Base-by-base conservation (phyloP, 495 filamentous ascomycete species). In the Lophiotrema nucula region DNA sequence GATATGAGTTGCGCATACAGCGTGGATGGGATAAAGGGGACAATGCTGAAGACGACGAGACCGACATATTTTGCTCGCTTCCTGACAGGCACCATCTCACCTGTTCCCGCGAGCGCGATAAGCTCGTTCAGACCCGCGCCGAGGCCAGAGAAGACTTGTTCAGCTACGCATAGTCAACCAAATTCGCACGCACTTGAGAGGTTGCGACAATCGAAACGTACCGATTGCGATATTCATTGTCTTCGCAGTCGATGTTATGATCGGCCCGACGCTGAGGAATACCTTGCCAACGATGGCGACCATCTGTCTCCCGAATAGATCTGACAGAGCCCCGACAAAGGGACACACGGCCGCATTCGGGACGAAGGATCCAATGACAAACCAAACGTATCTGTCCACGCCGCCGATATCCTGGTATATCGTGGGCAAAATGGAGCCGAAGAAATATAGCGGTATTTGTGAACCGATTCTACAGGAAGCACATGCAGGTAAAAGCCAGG, bases 281-380 rank as follows among this genome's bases (percentile, higher is more conserved):
- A 68, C 39, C 11, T 78, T 79, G 1, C 87, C 87, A n/a, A 79
- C 66, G 39, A 89, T 74, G 23, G 86, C 86, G 22, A 89, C 83
- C 63, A 79, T 87, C 54, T 87, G 81, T 58, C 87, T 82, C 31
- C 87, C 87, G 47, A 86, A 70, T 8, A 89, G 70, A 74, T 90
- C 87, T 5, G 86, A 88, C 0, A 90, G 64, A n/a, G 81, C 82
- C 8, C 86, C 86, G 19, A 88, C 85, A 56, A 90, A 88, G 6
- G 87, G 86, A 53, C 85, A 87, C 10, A 88, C 78, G 44, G 80
- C 84, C 3, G 85, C 85, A 1, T 88, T 78, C 35, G 83, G 77
- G 4, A 90, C 79, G 5, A 90, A 71, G 64, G 89, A 85, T 25
- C 80, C 85, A 3, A 87, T 76, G 23, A 87, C 79, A 75, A 88